Percentiles rank a stretch among this genome's conserved stretches.
Conservation (phyloP, 345 rosid species). For the Barbarea vulgaris region DNA sequence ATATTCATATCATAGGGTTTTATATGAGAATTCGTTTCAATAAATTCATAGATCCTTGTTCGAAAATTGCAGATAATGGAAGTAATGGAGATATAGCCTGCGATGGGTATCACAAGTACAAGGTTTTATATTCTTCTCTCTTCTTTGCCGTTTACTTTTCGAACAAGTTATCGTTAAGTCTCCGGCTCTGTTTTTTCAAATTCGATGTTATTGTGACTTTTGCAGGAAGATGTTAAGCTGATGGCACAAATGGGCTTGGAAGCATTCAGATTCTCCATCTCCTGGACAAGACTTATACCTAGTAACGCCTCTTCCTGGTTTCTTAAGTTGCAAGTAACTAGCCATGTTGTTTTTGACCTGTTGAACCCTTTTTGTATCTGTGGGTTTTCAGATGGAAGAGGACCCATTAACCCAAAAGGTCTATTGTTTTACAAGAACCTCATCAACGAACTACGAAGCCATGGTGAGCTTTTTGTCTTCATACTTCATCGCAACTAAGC, state of each 20-base stretch:
- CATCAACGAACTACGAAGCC: constrained; percentile 50
- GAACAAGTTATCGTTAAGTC: neutral
- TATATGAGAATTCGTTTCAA: no score
- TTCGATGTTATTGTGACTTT: neutral
- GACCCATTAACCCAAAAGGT: constrained; percentile 62
- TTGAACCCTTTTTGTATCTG: neutral
- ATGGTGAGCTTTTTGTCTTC: constrained; percentile 42
- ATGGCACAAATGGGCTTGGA: constrained; percentile 68
- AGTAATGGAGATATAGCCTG: constrained; percentile 58
- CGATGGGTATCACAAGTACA: constrained; percentile 68
- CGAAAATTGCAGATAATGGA: constrained; percentile 27
- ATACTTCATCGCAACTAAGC: neutral
- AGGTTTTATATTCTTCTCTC: constrained; percentile 37
- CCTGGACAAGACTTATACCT: constrained; percentile 85
- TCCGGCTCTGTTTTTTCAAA: neutral
- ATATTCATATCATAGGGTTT: no score
- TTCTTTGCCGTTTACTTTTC: neutral
- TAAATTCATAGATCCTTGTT: no score
- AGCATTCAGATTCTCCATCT: constrained; percentile 78
- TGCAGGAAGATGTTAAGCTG: constrained; percentile 76
- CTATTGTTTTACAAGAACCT: constrained; percentile 60
- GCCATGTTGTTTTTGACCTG: neutral
- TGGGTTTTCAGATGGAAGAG: constrained; percentile 59
- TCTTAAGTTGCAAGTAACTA: neutral
- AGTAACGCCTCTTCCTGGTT: constrained; percentile 40